Conservation (phyloP, 2,329 filamentous ascomycete species). For the Pseudogymnoascus sp. region DNA sequence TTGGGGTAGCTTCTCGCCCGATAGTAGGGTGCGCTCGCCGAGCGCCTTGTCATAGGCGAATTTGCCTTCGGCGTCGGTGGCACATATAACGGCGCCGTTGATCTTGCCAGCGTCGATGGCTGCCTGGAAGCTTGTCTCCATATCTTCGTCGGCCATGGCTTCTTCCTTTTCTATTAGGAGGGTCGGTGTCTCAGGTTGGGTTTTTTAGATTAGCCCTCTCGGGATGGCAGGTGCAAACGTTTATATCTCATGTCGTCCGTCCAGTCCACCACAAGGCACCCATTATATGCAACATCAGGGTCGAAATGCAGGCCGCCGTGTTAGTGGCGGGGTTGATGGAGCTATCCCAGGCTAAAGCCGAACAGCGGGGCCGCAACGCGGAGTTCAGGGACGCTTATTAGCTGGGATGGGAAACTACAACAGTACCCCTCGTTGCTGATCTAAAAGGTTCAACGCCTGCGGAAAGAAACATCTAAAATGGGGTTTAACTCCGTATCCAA, state of each 20-base stretch:
- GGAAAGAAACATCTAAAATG: neutral
- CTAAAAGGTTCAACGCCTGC: neutral
- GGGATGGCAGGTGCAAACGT: neutral
- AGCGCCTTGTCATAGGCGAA: constrained; percentile 35
- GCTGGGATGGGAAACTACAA: neutral
- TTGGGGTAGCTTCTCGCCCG: constrained; percentile 15
- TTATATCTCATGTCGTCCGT: neutral
- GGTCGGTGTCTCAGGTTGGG: neutral
- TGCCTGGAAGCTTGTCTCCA: constrained; percentile 33
- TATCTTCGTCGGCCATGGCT: constrained; percentile 18
- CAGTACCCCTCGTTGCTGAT: neutral
- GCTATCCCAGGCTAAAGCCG: neutral
- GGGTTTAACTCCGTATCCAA: neutral
- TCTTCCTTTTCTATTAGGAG: neutral
- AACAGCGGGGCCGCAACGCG: neutral
- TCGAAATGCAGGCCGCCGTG: neutral
- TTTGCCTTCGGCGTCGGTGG: constrained; percentile 31
- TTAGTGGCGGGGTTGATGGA: neutral
- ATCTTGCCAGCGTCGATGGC: constrained; percentile 38
- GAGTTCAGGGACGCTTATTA: neutral
- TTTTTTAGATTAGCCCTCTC: neutral
- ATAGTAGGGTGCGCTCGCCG: constrained; percentile 34
- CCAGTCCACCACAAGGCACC: neutral
- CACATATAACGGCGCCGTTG: constrained; percentile 36
- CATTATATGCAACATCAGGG: neutral